phyloP scores from a whole-genome alignment of 768 basidiomycete genomes.

The Boletus insuetus region DNA sequence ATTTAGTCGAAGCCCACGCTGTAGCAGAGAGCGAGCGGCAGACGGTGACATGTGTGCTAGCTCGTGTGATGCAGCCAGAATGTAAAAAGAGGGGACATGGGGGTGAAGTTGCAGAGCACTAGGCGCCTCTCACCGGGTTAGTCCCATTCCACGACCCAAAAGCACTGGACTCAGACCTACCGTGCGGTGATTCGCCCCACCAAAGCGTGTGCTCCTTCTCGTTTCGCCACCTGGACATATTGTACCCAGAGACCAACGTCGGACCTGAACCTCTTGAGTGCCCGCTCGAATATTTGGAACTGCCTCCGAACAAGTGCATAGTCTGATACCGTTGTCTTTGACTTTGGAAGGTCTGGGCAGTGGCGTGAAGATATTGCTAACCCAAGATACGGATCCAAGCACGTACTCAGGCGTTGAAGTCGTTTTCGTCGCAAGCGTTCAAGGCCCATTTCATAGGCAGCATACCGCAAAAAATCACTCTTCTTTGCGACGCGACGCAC shows the following conservation, averaged over 20 bases:
- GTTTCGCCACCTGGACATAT: constrained; percentile 82
- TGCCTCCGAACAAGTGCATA: constrained; percentile 83
- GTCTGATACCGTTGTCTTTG: constrained; percentile 67
- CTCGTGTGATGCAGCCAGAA: constrained; percentile 83
- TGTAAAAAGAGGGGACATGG: constrained; percentile 70
- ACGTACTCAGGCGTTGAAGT: constrained; percentile 66
- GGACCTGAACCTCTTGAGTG: constrained; percentile 81
- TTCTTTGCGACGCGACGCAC: constrained; percentile 84
- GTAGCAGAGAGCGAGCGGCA: constrained; percentile 79
- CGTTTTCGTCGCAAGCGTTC: constrained; percentile 80
- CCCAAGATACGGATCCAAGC: not conserved
- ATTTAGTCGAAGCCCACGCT: constrained; percentile 82
- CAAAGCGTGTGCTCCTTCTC: constrained; percentile 73
- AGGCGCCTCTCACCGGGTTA: constrained; percentile 6
- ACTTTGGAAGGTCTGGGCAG: constrained; percentile 30
- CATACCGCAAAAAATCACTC: constrained; percentile 86
- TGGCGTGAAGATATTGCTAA: not conserved
- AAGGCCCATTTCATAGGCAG: constrained; percentile 86
- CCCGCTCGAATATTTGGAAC: constrained; percentile 89
- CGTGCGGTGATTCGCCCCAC: constrained; percentile 82
- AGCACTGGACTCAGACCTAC: constrained; percentile 37
- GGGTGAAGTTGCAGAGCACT: constrained; percentile 91
- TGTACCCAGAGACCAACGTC: constrained; percentile 88
- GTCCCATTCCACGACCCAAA: not conserved
- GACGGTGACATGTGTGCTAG: constrained; percentile 68